phyloP scores from a whole-genome alignment of 108 stramenopile species.

The Mayamaea pseudoterrestris region DNA sequence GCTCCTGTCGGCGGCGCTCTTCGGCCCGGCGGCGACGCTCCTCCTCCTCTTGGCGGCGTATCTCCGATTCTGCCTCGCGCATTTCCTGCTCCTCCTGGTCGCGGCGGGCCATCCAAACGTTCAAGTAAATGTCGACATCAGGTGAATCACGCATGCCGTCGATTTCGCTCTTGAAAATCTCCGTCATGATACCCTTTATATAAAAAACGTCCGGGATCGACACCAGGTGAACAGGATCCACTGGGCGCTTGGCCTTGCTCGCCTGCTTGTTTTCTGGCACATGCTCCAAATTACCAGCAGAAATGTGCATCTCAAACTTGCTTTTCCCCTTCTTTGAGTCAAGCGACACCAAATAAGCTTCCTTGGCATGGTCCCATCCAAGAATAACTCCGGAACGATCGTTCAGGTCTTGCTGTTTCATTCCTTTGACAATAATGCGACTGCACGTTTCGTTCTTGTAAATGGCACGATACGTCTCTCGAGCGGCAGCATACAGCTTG shows the following conservation, averaged over 20 bases:
- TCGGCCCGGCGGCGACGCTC: constrained; percentile 14
- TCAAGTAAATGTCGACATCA: background rate
- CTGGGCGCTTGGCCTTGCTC: background rate
- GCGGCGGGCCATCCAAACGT: background rate
- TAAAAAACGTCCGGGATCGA: background rate
- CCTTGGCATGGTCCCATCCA: constrained; percentile 16
- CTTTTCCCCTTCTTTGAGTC: constrained; percentile 21
- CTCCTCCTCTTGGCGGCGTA: constrained; percentile 13
- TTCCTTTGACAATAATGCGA: constrained; percentile 20
- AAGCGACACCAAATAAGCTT: constrained; percentile 19
- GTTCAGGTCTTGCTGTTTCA: constrained; percentile 23
- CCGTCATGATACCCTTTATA: background rate
- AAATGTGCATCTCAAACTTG: constrained; percentile 3
- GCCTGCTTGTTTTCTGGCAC: background rate
- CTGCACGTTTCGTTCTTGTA: constrained; percentile 6
- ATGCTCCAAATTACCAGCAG: constrained; percentile 15
- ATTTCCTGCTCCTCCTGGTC: constrained; percentile 15
- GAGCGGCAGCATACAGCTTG: constrained; percentile 9
- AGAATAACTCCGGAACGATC: constrained; percentile 22
- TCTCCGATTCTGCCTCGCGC: constrained; percentile 7
- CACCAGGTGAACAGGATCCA: background rate
- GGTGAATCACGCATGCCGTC: background rate
- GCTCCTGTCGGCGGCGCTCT: constrained; percentile 6
- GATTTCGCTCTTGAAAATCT: background rate
- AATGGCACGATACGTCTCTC: constrained; percentile 6